Base-by-base conservation (phyloP, 2,329 filamentous ascomycete genomes). In the Hypomyces rosellus region DNA sequence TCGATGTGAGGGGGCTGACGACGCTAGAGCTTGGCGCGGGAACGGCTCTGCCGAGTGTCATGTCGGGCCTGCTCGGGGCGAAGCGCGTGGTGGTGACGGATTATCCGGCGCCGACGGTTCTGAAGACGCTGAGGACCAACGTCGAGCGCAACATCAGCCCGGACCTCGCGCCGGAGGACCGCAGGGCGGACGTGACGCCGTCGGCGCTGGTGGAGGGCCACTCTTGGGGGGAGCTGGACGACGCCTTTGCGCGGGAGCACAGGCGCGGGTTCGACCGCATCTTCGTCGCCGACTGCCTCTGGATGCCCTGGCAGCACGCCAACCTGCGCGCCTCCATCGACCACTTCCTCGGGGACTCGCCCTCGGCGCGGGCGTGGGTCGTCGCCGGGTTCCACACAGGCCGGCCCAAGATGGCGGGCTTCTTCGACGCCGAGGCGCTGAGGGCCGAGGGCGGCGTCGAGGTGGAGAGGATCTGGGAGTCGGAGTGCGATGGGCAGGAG, bases 301-400 rank as follows among this genome's bases (percentile, higher is more conserved):
- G 86, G 85, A 88, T 89, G 82, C 78, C 81, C 1, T 77, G 76
- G 71, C 78, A 89, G 70, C 86, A 89, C 65, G 74, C 67, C n/a
- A 85, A 83, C 63, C 73, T 89, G 22, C 75, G 76, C 43, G 65
- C 62, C 39, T 86, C 83, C 20, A 80, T 88, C 61, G 65, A 74
- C 5, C 80, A 81, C 65, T 86, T 88, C 61, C 70, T 89, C 15
- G 68, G 64, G 11, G 33, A 25, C 8, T 65, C 61, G 3, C 58
- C 59, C 7, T 64, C 59, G 14, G 77, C 81, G 2, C 71, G 78
- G 34, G 77, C 82, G 46, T 81, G 83, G 68, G 78, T 84, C n/a
- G 74, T 88, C 6, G 84, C 80, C 1, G 85, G 84, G 0, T 88
- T 89, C 57, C 86, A 89, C 61, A 88, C 86, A 0, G 86, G 86